These are phyloP conservation scores for Pinus taeda DNA, from an alignment of 75 land plant species.

Conservation along the genomic window DNA sequence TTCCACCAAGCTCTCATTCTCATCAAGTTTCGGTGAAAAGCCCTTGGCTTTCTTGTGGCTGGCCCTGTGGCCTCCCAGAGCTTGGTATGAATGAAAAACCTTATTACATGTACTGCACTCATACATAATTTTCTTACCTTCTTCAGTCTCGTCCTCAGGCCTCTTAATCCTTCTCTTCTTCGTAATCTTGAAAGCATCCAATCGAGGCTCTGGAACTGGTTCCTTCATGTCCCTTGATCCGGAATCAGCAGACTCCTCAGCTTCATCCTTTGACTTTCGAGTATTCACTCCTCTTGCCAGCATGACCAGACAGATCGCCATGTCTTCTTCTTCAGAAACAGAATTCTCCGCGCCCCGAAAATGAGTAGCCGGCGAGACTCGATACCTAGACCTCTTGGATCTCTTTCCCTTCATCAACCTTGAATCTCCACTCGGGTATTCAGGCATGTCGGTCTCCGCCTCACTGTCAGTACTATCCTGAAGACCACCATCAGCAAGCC, in stretches of 20 bases:
- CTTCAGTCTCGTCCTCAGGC: constrained; percentile 6
- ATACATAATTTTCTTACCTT: constrained; percentile 25
- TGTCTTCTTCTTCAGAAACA: constrained; percentile 15
- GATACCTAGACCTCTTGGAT: constrained; percentile 4
- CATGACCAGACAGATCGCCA: constrained; percentile 25
- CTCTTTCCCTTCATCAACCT: constrained; percentile 6
- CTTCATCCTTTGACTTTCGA: not conserved
- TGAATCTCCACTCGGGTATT: not conserved
- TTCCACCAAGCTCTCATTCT: constrained; percentile 12
- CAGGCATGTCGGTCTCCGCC: not conserved
- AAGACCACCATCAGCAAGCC: not conserved
- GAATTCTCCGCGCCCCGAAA: not conserved
- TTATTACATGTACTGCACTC: constrained; percentile 46
- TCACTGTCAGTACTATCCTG: not conserved
- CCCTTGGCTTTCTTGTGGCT: constrained; percentile 58
- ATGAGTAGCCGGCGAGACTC: not conserved
- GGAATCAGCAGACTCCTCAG: constrained; percentile 5
- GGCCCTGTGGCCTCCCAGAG: constrained; percentile 51
- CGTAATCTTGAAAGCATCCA: not conserved
- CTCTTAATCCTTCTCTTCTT: constrained; percentile 2
- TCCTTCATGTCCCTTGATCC: not conserved
- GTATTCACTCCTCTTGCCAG: constrained; percentile 15
- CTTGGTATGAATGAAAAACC: constrained; percentile 49
- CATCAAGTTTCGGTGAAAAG: constrained; percentile 24
- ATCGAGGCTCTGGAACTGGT: not conserved